Conservation (phyloP, 306 rosid species). For the Neltuma alba region DNA sequence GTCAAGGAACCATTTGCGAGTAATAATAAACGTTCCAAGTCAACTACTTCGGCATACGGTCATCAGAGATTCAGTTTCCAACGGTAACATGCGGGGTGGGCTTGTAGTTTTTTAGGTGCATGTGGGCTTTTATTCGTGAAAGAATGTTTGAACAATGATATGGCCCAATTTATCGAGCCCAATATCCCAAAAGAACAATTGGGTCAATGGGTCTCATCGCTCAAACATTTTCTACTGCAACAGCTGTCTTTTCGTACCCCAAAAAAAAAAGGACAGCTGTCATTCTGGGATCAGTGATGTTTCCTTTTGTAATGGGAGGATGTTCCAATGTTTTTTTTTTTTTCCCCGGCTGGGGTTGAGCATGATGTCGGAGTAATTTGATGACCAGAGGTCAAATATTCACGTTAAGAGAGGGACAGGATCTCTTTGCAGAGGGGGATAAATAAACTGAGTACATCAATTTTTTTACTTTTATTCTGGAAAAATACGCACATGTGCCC, state of each 20-base stretch:
- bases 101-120: too few relatives aligned
- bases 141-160: background rate
- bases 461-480: background rate
- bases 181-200: background rate
- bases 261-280: too few relatives aligned
- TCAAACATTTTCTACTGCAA: too few relatives aligned
- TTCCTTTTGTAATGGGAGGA: background rate
- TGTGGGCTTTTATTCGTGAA: too few relatives aligned
- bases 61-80: too few relatives aligned
- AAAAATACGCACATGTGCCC: background rate
- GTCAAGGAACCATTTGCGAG: background rate
- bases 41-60: too few relatives aligned
- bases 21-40: background rate
- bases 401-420: background rate
- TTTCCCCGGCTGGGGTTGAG: background rate
- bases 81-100: background rate
- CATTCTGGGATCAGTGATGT: background rate
- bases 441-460: background rate
- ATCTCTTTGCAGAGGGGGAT: background rate
- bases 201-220: too few relatives aligned
- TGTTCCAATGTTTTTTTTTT: background rate
- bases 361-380: background rate
- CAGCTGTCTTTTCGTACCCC: background rate
- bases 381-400: background rate
- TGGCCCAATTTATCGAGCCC: background rate